Evolutionary conservation across 2,329 filamentous ascomycete species (phyloP), one percentile per base, ranked within the genome.

Genomic region (Talaromyces rugulosus): DNA sequence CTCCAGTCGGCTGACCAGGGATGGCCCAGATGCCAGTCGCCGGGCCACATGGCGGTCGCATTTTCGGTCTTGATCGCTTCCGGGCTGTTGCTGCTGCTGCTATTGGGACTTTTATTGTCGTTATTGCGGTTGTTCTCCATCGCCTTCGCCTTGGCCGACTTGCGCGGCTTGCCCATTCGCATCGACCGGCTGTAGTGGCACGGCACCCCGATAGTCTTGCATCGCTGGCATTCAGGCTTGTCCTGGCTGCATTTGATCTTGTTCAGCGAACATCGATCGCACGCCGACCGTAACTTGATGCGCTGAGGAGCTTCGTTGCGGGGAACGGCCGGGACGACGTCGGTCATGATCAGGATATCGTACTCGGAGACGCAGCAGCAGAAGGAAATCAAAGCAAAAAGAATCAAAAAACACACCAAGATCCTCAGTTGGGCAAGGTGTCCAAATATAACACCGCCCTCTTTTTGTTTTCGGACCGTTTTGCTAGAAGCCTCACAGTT

Each of bases 221-320:
- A 64, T 42, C 62, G 60, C 53, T 62, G 59, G 27, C 62, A 64
- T 52, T 59, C 52, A 33, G 62, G 62, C 47, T 64, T 64, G 14
- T 64, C 62, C 57, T 64, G 62, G 57, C 62, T 62, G 34, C 62
- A 64, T 27, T 64, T 64, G 34, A 64, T 64, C 30, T 64, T 64
- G 57, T 64, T 64, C 9, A 61, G 40, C 16, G 62, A 64, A 52
- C 62, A 64, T 27, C 62, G 59, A 55, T 64, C 62, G 44, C 62
- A 64, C 7, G 62, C 56, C 14, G 62, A 62, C 36, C 62, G 58
- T 31, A 64, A 34, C 42, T 64, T 64, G 53, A 64, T 62, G 44
- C 62, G 62, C 57, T 59, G 14, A 30, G 50, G 36, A 36, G 50
- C 27, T 53, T 53, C 50, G 27, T 53, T 23, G 27, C 50, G 50